phyloP scores from a whole-genome alignment of 2,329 filamentous ascomycete genomes.

The Botrytis galanthina region DNA sequence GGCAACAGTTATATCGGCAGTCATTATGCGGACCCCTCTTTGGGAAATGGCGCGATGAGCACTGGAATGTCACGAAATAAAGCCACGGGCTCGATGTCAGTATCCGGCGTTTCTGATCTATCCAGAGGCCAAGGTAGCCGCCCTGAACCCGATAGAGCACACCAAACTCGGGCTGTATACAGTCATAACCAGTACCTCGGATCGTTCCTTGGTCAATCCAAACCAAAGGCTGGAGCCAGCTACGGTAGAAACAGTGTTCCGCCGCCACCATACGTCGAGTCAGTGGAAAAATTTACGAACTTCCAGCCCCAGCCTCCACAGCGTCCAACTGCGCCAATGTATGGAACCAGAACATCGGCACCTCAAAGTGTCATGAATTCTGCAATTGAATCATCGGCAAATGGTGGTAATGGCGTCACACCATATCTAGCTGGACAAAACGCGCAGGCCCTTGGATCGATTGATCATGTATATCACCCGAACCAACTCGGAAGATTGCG shows the following conservation, averaged over 20 bases:
- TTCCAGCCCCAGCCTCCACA: not conserved
- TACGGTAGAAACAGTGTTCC: not conserved
- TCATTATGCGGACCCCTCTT: not conserved
- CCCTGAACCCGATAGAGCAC: fast-evolving
- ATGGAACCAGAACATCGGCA: not conserved
- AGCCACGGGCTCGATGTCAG: not conserved
- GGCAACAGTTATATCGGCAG: fast-evolving
- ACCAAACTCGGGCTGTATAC: not conserved
- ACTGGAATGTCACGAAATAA: not conserved
- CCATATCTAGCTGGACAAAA: not conserved
- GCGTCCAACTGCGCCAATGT: not conserved
- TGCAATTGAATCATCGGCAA: fast-evolving
- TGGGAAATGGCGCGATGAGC: not conserved
- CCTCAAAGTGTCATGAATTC: not conserved
- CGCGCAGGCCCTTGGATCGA: not conserved
- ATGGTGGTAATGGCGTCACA: too few relatives aligned
- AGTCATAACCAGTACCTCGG: not conserved
- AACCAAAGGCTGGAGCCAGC: not conserved
- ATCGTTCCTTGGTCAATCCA: not conserved
- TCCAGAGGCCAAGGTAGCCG: not conserved
- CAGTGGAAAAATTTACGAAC: fast-evolving
- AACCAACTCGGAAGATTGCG: not conserved
- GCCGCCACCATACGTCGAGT: too few relatives aligned
- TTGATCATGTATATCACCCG: fast-evolving
- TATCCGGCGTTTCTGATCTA: not conserved